Evolutionary conservation across 108 stramenopile species (phyloP), one percentile per base, ranked within the genome.

Genomic region (Stephanodiscus triporus): DNA sequence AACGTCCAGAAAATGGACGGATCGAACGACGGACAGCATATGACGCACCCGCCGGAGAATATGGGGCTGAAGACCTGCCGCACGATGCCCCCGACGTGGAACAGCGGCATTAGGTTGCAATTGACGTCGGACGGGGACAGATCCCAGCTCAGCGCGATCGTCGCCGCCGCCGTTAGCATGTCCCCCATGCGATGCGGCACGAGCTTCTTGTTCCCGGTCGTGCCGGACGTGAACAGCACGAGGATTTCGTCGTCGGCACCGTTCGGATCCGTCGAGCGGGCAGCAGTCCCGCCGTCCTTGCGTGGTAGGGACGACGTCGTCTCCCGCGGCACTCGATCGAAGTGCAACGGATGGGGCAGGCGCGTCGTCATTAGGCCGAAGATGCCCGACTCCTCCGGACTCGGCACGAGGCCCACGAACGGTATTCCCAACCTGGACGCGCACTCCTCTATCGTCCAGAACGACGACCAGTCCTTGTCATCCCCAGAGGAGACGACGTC

Each of bases 101-200:
- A 90, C 8, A 93, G 74, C 7, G 92, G 92, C 92, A 93, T 93
- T 16, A 89, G 65, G 73, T 93, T 93, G 66, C 84, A 73, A 40
- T 84, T 87, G 63, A 90, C 71, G 68, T 93, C 92, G 11, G 51
- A 23, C 0, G 83, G 80, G 4, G 68, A 63, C 45, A 90, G 53
- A 48, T 86, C 75, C 87, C 88, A 89, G 8, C 72, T 73, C 13
- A 81, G 62, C 27, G 73, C 69, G 61, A 92, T 88, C 48, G 50
- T 67, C 4, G 83, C 87, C 13, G 84, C 72, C 0, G 86, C 88
- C 22, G 76, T 66, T 8, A 87, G 24, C 37, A 92, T 68, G 49
- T 86, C 80, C 1, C 75, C 79, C 14, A 87, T 62, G 10, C 60
- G 64, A 69, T 88, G 83, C 11, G 89, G 87, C 2, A 92, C 91